Percentiles rank a stretch among this genome's conserved stretches.
Evolutionary conservation across 139 green algal genomes (phyloP).

Genomic region (Microglena sp.): DNA sequence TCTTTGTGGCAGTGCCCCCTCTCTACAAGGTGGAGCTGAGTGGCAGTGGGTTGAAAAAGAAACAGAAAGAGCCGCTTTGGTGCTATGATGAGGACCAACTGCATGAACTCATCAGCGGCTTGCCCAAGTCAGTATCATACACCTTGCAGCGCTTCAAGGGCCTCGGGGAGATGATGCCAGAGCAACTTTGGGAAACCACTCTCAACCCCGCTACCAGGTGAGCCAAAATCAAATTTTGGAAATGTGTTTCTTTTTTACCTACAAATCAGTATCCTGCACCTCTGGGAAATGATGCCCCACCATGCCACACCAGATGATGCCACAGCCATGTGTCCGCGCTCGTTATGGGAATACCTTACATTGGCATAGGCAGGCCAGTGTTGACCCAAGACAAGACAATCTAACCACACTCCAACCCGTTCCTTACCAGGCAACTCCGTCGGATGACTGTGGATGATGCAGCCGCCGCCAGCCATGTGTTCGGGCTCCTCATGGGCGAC

Average conservation of each 20-base stretch:
- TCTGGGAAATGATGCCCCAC: too few species aligned
- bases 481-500: slow-evolving; percentile 85
- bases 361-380: too few species aligned
- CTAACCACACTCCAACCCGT: neutral
- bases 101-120: neutral
- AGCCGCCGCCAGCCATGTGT: slow-evolving; percentile 64
- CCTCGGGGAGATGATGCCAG: slow-evolving; percentile 98
- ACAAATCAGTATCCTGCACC: neutral
- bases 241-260: neutral
- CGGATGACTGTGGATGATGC: slow-evolving; percentile 64
- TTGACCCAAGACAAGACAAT: neutral
- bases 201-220: slow-evolving; percentile 74
- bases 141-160: slow-evolving; percentile 91
- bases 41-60: neutral
- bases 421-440: slow-evolving; percentile 26
- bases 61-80: too few species aligned
- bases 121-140: slow-evolving; percentile 22
- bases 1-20: slow-evolving; percentile 92
- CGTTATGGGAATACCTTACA: neutral
- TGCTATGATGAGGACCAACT: slow-evolving; percentile 33
- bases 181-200: slow-evolving; percentile 96
- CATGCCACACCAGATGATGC: neutral
- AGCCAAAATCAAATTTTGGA: neutral
- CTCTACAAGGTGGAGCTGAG: slow-evolving; percentile 74
- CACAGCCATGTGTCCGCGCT: neutral